Conservation (phyloP, 495 filamentous ascomycete species). For the Penicillium flavigenum region DNA sequence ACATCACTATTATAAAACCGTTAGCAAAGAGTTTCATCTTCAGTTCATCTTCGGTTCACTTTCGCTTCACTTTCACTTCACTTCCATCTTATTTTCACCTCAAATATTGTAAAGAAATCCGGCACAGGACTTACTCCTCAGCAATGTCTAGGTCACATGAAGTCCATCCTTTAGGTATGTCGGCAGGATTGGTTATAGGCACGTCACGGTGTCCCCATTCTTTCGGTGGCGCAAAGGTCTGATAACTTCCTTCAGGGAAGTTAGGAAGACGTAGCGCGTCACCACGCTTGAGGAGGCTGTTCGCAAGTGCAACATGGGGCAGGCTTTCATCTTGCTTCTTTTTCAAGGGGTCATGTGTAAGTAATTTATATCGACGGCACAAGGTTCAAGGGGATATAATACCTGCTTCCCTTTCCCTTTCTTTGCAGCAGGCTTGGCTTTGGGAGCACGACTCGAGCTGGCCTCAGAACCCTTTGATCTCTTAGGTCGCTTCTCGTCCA, state of each 20-base stretch:
- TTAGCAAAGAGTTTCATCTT: not conserved
- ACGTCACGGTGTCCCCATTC: not conserved
- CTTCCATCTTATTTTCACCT: no score
- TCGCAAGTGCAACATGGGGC: not conserved
- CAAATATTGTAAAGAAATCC: not conserved
- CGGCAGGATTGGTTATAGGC: not conserved
- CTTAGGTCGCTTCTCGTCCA: not conserved
- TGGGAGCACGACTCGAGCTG: not conserved
- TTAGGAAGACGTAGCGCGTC: not conserved
- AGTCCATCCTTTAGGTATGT: not conserved
- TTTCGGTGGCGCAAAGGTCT: not conserved
- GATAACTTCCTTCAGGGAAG: not conserved
- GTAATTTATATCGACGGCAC: not conserved
- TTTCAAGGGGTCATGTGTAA: not conserved
- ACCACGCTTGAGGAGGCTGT: not conserved
- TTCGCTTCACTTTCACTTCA: no score
- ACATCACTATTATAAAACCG: not conserved
- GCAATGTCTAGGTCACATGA: not conserved
- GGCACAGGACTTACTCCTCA: not conserved
- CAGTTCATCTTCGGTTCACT: no score
- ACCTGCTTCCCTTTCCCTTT: not conserved
- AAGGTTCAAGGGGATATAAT: not conserved
- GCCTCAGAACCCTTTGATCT: not conserved
- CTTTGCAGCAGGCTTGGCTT: not conserved
- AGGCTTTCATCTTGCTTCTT: not conserved